Base-by-base conservation (phyloP, 179 eudicot species). In the Nepenthes alata region DNA sequence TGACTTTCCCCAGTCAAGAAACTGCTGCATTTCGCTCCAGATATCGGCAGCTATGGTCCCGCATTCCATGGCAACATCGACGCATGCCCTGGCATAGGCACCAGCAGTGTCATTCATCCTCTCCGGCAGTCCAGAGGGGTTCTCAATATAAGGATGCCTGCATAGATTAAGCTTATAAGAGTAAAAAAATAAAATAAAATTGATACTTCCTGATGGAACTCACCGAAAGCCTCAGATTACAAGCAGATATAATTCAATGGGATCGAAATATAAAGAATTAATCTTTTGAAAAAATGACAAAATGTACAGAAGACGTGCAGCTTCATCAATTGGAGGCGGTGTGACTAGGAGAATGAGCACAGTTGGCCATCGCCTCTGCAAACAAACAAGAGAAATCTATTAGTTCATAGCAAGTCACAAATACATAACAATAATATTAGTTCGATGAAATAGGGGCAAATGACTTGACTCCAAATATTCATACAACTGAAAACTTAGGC, bases 311-410 rank as follows among this genome's bases (percentile, higher is more conserved):
- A 85, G 69, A 41, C 95, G 95, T 14, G 69, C 80, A 59, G 61
- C 80, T 83, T 90, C 97, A 62, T 90, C 93, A 45, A 90, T 82
- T 58, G 97, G 97, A 45, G 95, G 97, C 41, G 95, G 93, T 57
- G 95, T 81, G 59, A 85, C 75, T 59, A 85, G 78, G 70, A 88
- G 57, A 47, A 88, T 57, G 38, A 44, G 60, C 61, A 84, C 60
- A 2, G 56, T 47, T 14, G 81, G 84, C 93, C 95, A 90, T 50
- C 77, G 78, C 53, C 80, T 74, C 95, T 85, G 81, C 61, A 65
- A 35, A 36, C 45, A 58, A 63, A 41, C 51, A 57, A 34, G 25
- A 60, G 55, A 55, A 47, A 34, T 47, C 16, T 47, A 47, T 25
- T 0, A 15, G n/a, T 39, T 36, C 14, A 59, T 2, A 6, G 8